phyloP scores from a whole-genome alignment of 768 basidiomycete species.

The Tricholomella constricta region DNA sequence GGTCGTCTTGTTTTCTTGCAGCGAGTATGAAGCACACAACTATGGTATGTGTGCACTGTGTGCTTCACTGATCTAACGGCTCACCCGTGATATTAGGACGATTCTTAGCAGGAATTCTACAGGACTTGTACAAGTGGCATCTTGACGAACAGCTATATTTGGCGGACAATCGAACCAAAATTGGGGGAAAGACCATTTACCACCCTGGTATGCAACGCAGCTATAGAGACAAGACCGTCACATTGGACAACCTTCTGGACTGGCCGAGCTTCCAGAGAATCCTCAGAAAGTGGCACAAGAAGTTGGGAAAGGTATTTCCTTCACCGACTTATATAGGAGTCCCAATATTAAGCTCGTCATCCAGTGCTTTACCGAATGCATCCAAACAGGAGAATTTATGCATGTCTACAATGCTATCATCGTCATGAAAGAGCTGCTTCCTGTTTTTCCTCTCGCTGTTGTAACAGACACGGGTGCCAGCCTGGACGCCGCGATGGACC shows the following conservation, averaged over 20 bases:
- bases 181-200: conserved; percentile 56
- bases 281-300: conserved; percentile 83
- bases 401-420: conserved; percentile 97
- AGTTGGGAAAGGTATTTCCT: conserved; percentile 60
- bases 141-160: conserved; percentile 70
- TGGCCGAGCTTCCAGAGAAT: conserved; percentile 75
- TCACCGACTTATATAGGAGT: background rate
- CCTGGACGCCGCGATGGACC: conserved; percentile 63
- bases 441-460: conserved; percentile 79
- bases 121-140: conserved; percentile 81
- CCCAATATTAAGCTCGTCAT: background rate
- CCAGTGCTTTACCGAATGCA: conserved; percentile 78
- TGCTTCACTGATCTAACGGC: background rate
- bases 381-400: conserved; percentile 92
- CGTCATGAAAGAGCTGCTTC: conserved; percentile 87
- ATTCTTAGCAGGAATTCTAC: conserved; percentile 78
- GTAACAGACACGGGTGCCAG: conserved; percentile 55
- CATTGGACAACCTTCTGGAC: conserved; percentile 56
- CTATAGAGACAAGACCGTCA: conserved; percentile 45
- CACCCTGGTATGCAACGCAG: conserved; percentile 72
- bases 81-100: conserved; percentile 56
- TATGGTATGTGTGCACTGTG: conserved; percentile 58
- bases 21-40: conserved; percentile 94
- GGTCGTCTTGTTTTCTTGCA: conserved; percentile 87
- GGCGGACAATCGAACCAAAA: conserved; percentile 69